These are phyloP conservation scores for Schizonepeta tenuifolia DNA, from an alignment of 257 asterid species.

Conservation along the genomic window DNA sequence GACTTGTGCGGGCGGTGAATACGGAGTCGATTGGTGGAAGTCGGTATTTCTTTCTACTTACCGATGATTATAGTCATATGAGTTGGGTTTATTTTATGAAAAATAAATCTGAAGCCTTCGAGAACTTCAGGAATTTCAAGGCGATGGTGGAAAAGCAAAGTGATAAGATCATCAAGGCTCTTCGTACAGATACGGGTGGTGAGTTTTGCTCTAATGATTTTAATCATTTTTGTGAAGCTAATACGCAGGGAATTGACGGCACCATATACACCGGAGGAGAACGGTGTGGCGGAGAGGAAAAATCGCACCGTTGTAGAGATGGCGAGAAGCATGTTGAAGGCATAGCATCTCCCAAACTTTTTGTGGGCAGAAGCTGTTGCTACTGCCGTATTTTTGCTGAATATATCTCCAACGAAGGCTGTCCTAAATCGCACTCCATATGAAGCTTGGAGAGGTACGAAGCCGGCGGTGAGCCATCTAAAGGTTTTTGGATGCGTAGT, in stretches of 20 bases:
- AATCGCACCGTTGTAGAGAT: conserved; percentile 27
- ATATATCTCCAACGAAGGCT: not conserved
- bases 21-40: not conserved
- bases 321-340: not conserved
- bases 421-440: not conserved
- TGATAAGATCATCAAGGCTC: not conserved
- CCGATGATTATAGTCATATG: conserved; percentile 4
- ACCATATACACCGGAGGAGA: conserved; percentile 31
- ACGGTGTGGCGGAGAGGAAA: conserved; percentile 26
- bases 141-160: not conserved
- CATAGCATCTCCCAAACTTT: not conserved
- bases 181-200: conserved; percentile 19
- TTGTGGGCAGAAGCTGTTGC: conserved; percentile 26
- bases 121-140: conserved; percentile 12
- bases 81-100: conserved; percentile 17
- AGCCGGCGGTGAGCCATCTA: not conserved
- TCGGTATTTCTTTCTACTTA: conserved; percentile 3
- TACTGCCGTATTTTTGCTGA: not conserved
- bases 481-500: conserved; percentile 2
- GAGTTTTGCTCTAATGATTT: conserved; percentile 30
- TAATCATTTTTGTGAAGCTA: conserved; percentile 14
- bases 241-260: conserved; percentile 25
- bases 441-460: not conserved
- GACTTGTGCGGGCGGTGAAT: conserved; percentile 16
- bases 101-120: conserved; percentile 16